Percentiles rank a stretch among this genome's conserved stretches.
Conservation (phyloP, 352 stramenopile species). For the Blastocystis sp. region DNA sequence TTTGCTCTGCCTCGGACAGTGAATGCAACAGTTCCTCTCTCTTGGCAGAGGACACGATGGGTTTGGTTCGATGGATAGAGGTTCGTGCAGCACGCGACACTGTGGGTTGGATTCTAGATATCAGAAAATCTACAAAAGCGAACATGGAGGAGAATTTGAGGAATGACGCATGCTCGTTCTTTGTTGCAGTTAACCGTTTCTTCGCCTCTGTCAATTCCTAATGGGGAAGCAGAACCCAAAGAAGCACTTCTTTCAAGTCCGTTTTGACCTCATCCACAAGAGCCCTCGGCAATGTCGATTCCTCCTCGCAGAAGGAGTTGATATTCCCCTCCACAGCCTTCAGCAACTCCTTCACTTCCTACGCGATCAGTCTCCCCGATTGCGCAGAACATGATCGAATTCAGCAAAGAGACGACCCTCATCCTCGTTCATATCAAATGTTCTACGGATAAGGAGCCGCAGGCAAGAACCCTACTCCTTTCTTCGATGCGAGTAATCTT, state of each 20-base stretch:
- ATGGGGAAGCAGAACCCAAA: neutral
- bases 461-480: neutral
- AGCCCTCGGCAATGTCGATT: neutral
- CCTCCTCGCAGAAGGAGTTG: neutral
- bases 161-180: neutral
- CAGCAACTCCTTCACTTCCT: constrained; percentile 32
- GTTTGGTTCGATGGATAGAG: neutral
- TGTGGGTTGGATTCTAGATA: constrained; percentile 12
- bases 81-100: neutral
- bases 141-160: neutral
- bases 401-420: neutral
- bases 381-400: constrained; percentile 3
- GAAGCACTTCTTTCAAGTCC: constrained; percentile 27
- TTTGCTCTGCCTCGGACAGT: neutral
- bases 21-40: neutral
- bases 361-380: neutral
- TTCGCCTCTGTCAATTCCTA: neutral
- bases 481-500: neutral
- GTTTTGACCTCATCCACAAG: neutral
- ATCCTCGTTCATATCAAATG: neutral
- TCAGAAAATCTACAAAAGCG: neutral
- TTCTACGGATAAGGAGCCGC: constrained; percentile 7
- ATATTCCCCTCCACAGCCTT: neutral
- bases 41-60: neutral
- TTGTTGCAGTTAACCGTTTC: neutral